Conservation (phyloP, 768 basidiomycete genomes). For the Xerocomus brunneocitrinus region DNA sequence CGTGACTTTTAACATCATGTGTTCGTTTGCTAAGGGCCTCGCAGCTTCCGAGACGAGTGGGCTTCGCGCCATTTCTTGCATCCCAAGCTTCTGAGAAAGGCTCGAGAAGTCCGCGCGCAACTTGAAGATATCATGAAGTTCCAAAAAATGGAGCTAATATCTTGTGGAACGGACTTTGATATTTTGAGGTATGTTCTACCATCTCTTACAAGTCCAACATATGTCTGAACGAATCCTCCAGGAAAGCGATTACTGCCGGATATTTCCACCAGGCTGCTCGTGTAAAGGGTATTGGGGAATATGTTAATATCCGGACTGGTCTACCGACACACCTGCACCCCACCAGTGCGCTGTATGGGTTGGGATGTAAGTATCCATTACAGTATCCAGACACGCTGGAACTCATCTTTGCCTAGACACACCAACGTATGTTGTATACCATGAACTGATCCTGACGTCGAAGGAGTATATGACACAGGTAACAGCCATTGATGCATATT, state of each 20-base stretch:
- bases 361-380: slow-evolving; percentile 68
- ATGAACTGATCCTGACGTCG: slow-evolving; percentile 91
- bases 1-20: slow-evolving; percentile 22
- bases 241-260: slow-evolving; percentile 95
- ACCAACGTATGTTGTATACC: slow-evolving; percentile 94
- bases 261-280: slow-evolving; percentile 99
- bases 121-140: slow-evolving; percentile 99
- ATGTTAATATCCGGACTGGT: slow-evolving; percentile 94
- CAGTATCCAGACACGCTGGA: background rate
- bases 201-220: background rate
- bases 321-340: slow-evolving; percentile 95
- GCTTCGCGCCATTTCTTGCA: slow-evolving; percentile 92
- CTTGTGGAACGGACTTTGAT: slow-evolving; percentile 94
- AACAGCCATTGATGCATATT: slow-evolving; percentile 95
- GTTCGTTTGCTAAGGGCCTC: slow-evolving; percentile 3
- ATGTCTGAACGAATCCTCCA: slow-evolving; percentile 26
- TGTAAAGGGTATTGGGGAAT: slow-evolving; percentile 98
- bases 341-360: slow-evolving; percentile 92
- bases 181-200: slow-evolving; percentile 54
- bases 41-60: slow-evolving; percentile 91
- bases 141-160: slow-evolving; percentile 92
- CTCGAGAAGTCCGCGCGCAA: slow-evolving; percentile 90
- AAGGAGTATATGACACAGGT: slow-evolving; percentile 99
- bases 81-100: slow-evolving; percentile 91
- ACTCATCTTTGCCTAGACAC: slow-evolving; percentile 54